Evolutionary conservation across 768 basidiomycete species (phyloP).

Genomic region (Crucibulum laeve): DNA sequence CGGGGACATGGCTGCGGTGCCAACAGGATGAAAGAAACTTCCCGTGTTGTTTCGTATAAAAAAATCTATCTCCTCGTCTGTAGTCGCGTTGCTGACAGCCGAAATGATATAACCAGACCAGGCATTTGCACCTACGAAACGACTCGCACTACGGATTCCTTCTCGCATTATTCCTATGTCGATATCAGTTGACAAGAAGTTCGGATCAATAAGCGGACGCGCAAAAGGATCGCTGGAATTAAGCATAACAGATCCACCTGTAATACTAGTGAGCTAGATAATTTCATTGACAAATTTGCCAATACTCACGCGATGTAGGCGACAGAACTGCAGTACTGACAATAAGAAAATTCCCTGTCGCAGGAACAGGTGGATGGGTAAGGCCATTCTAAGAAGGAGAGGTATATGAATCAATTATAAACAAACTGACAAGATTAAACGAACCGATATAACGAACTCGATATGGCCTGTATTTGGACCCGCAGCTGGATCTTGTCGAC

Average conservation of each 20-base stretch:
- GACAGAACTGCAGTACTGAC: slow-evolving; percentile 18
- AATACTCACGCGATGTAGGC: slow-evolving; percentile 21
- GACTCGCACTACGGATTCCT: slow-evolving; percentile 10
- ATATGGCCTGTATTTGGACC: slow-evolving; percentile 21
- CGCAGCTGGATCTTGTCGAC: slow-evolving; percentile 20
- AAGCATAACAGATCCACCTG: slow-evolving; percentile 17
- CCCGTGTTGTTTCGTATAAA: slow-evolving; percentile 18
- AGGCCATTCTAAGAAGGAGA: slow-evolving; percentile 5
- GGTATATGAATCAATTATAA: background rate
- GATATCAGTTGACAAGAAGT: slow-evolving; percentile 13
- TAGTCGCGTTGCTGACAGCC: slow-evolving; percentile 1
- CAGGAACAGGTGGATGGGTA: slow-evolving; percentile 15
- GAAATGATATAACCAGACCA: slow-evolving; percentile 11
- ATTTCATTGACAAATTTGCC: background rate
- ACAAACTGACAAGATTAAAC: slow-evolving; percentile 5
- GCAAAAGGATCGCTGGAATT: slow-evolving; percentile 36
- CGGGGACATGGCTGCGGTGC: slow-evolving; percentile 29
- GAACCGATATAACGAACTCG: slow-evolving; percentile 23
- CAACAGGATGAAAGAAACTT: slow-evolving; percentile 28
- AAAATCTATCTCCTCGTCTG: slow-evolving; percentile 22
- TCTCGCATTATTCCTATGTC: slow-evolving; percentile 18
- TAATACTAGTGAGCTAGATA: background rate
- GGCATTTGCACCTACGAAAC: slow-evolving; percentile 14
- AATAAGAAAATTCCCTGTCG: slow-evolving; percentile 21
- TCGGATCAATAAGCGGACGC: slow-evolving; percentile 37